These are phyloP conservation scores for Moesziomyces parantarcticus DNA, from an alignment of 1,284 basidiomycete genomes.

Conservation along the genomic window DNA sequence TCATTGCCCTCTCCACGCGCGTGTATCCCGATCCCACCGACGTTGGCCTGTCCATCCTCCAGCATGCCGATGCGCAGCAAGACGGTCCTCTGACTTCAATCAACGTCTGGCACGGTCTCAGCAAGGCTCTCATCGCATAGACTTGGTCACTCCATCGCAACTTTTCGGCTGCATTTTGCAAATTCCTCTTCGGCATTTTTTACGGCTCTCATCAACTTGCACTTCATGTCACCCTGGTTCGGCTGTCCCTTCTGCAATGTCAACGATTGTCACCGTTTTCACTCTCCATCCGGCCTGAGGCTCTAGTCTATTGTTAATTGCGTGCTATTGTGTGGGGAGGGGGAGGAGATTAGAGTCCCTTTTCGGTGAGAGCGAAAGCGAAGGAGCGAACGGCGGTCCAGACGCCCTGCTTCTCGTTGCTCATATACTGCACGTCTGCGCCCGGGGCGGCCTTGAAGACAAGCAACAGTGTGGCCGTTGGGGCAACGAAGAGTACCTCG, in stretches of 20 bases:
- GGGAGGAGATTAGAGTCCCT: constrained; percentile 24
- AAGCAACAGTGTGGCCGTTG: constrained; percentile 34
- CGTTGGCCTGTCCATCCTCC: constrained; percentile 24
- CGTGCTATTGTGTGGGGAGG: background rate
- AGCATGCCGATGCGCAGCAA: background rate
- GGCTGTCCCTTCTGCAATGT: no score
- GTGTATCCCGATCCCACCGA: constrained; percentile 47
- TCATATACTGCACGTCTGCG: constrained; percentile 27
- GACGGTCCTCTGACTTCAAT: background rate
- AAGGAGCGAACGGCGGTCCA: constrained; percentile 37
- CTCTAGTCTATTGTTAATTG: background rate
- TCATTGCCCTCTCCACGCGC: constrained; percentile 43
- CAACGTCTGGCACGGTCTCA: constrained; percentile 33
- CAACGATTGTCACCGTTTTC: background rate
- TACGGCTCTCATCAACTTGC: constrained; percentile 1
- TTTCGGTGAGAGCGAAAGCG: constrained; percentile 32
- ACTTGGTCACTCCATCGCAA: background rate
- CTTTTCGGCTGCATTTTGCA: background rate
- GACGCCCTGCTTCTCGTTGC: constrained; percentile 35
- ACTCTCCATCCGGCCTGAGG: background rate
- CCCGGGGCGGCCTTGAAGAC: constrained; percentile 33
- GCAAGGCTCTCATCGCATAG: constrained; percentile 18
- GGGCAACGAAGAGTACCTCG: constrained; percentile 35
- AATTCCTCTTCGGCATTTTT: no score
- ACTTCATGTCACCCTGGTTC: no score